These are phyloP conservation scores for Phytophthora chlamydospora DNA, from an alignment of 352 stramenopile species.

Conservation along the genomic window DNA sequence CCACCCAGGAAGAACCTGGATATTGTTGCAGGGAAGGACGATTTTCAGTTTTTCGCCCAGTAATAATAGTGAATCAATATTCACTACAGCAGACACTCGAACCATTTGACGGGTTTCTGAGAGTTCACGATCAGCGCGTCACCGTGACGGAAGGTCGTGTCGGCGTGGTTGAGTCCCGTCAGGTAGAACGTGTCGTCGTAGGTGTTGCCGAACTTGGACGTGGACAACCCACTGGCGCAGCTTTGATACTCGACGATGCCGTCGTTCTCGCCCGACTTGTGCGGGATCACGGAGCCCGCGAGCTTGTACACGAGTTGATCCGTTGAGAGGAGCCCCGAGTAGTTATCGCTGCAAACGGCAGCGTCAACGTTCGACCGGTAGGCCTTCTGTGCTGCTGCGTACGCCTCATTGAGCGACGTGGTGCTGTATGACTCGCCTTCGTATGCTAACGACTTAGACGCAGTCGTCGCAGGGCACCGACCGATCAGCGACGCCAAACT, in stretches of 20 bases:
- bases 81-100: conserved; percentile 50
- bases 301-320: conserved; percentile 24
- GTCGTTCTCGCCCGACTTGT: conserved; percentile 38
- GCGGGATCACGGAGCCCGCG: conserved; percentile 24
- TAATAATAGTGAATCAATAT: too few species aligned
- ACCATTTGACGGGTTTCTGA: conserved; percentile 55
- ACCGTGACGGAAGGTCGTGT: conserved; percentile 46
- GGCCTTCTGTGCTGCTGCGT: conserved; percentile 15
- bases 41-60: too few species aligned
- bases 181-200: conserved; percentile 46
- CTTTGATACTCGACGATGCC: conserved; percentile 49
- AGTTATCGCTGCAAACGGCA: conserved; percentile 38
- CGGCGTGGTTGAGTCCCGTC: conserved; percentile 51
- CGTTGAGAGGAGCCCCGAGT: conserved; percentile 34
- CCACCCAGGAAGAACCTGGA: conserved; percentile 14
- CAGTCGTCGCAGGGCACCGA: conserved; percentile 27
- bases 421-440: conserved; percentile 25
- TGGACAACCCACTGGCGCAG: conserved; percentile 33
- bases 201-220: conserved; percentile 29
- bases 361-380: conserved; percentile 25
- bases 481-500: too few species aligned
- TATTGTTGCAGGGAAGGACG: conserved; percentile 3
- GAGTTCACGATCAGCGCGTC: conserved; percentile 38
- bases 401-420: conserved; percentile 14
- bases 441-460: conserved; percentile 32